Evolutionary conservation across 768 basidiomycete species (phyloP).

Genomic region (Trametes coccinea): DNA sequence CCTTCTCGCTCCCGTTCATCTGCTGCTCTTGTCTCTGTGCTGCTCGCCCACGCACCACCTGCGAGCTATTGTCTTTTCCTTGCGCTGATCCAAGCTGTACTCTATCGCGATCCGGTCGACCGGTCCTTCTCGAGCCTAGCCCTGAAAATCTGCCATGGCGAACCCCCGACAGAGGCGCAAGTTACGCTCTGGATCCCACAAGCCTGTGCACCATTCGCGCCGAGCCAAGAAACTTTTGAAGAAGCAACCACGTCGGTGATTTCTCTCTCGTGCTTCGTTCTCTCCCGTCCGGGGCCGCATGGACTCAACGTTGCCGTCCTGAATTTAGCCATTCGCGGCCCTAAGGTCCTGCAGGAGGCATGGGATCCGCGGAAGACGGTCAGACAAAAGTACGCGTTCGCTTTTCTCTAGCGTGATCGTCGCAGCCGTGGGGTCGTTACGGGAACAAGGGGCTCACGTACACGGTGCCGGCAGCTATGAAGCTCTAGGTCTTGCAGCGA

Average conservation of each 20-base stretch:
- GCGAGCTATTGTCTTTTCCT: constrained; percentile 4
- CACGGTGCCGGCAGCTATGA: constrained; percentile 57
- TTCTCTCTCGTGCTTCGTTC: constrained; percentile 14
- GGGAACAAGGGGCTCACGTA: constrained; percentile 11
- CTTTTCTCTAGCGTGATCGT: constrained; percentile 7
- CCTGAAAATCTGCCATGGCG: constrained; percentile 56
- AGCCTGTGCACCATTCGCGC: constrained; percentile 68
- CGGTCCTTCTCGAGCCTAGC: constrained; percentile 10
- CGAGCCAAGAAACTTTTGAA: constrained; percentile 74
- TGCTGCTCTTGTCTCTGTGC: not conserved
- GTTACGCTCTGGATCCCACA: constrained; percentile 73
- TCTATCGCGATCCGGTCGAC: constrained; percentile 10
- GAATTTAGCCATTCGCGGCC: constrained; percentile 71
- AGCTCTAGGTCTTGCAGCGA: constrained; percentile 70
- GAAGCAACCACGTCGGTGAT: constrained; percentile 70
- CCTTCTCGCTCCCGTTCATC: not conserved
- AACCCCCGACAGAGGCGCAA: constrained; percentile 95
- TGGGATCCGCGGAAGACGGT: constrained; percentile 91
- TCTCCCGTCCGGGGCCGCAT: constrained; percentile 3
- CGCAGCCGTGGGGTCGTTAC: constrained; percentile 13
- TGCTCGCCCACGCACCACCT: not conserved
- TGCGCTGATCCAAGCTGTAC: not conserved
- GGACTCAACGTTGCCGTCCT: constrained; percentile 21
- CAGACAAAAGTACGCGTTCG: constrained; percentile 77
- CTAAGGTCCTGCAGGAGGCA: constrained; percentile 75